Evolutionary conservation across 768 basidiomycete genomes (phyloP).

Genomic region (Podaxis pistillaris): DNA sequence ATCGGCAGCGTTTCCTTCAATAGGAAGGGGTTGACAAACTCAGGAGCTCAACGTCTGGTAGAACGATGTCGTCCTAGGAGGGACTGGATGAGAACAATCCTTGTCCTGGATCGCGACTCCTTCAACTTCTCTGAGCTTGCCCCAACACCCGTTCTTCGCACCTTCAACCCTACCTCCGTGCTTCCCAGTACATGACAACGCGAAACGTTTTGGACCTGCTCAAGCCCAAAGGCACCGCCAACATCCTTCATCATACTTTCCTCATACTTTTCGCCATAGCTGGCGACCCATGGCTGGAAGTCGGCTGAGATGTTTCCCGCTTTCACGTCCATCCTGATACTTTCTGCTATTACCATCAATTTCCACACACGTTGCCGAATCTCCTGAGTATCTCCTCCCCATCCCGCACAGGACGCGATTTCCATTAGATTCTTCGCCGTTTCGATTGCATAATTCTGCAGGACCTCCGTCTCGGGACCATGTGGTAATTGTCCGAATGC

Average conservation of each 20-base stretch:
- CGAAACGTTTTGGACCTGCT: background rate
- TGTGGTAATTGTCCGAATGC: slow-evolving; percentile 24
- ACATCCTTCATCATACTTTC: slow-evolving; percentile 1
- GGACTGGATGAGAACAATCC: background rate
- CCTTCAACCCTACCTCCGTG: slow-evolving; percentile 10
- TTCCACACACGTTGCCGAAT: background rate
- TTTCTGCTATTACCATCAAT: slow-evolving; percentile 6
- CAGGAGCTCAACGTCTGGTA: background rate
- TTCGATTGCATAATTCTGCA: background rate
- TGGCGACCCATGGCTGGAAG: slow-evolving; percentile 5
- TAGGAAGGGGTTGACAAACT: background rate
- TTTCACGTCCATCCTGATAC: background rate
- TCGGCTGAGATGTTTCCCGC: background rate
- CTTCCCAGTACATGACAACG: slow-evolving; percentile 3
- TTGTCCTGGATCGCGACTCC: background rate
- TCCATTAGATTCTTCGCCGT: background rate
- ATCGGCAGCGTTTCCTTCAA: too few relatives aligned
- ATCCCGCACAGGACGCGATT: background rate
- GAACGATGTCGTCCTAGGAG: background rate
- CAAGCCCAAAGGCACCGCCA: background rate
- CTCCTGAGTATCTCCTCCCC: background rate
- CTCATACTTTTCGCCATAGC: background rate
- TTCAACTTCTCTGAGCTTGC: background rate
- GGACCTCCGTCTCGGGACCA: background rate
- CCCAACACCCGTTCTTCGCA: background rate